phyloP scores from a whole-genome alignment of 768 basidiomycete species.

The Amyloporia xantha region DNA sequence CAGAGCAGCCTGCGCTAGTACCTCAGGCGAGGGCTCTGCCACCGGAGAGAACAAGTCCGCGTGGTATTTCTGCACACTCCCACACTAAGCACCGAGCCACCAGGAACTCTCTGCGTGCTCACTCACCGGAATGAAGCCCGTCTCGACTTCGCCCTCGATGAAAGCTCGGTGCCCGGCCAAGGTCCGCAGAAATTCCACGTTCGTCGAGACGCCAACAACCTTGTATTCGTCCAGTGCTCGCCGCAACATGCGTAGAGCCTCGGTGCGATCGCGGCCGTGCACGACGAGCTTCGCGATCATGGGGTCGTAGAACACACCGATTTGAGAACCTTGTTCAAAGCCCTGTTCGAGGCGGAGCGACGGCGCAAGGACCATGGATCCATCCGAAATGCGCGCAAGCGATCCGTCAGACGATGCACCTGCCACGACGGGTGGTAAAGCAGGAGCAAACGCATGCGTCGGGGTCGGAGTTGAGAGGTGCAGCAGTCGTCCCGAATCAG shows the following conservation, averaged over 20 bases:
- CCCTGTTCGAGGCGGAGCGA: conserved; percentile 87
- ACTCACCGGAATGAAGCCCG: conserved; percentile 81
- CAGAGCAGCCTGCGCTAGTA: conserved; percentile 76
- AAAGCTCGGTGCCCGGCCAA: conserved; percentile 78
- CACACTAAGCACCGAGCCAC: neutral
- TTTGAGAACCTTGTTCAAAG: conserved; percentile 70
- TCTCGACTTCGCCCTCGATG: conserved; percentile 75
- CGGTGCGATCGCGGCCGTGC: conserved; percentile 76
- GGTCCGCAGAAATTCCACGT: conserved; percentile 78
- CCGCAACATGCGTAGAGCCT: conserved; percentile 75
- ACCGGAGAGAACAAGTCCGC: conserved; percentile 73
- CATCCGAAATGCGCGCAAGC: conserved; percentile 15
- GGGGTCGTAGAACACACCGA: conserved; percentile 86
- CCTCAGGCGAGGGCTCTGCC: conserved; percentile 47
- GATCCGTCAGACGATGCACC: neutral
- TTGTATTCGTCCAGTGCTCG: conserved; percentile 83
- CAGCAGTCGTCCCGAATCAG: conserved; percentile 78
- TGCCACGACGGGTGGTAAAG: conserved; percentile 20
- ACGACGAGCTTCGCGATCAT: conserved; percentile 92
- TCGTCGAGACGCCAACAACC: conserved; percentile 88
- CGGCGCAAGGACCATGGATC: conserved; percentile 34
- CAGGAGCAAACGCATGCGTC: conserved; percentile 61
- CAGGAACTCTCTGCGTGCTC: no score
- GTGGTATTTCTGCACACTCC: conserved; percentile 61
- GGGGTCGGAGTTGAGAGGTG: conserved; percentile 77